These are phyloP conservation scores for Heliosperma pusillum DNA, from an alignment of 148 eudicot genomes.

Conservation along the genomic window DNA sequence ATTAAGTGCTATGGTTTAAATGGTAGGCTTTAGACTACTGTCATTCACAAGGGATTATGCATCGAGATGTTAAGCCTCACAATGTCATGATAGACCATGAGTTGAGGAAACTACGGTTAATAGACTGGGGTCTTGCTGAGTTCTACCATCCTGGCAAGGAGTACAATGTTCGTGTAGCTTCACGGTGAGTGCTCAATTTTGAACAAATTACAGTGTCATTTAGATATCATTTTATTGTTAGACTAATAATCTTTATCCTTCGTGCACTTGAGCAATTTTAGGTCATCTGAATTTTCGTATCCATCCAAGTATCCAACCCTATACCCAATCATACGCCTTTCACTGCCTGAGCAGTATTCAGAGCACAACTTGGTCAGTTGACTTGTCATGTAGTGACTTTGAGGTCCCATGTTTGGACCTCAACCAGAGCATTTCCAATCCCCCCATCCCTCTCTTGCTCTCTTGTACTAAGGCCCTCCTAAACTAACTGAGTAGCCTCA, in stretches of 20 bases:
- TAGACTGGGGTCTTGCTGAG: slow-evolving; percentile 99
- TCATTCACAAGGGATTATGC: slow-evolving; percentile 98
- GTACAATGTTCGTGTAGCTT: slow-evolving; percentile 95
- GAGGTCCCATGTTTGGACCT: background rate
- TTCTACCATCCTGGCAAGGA: slow-evolving; percentile 97
- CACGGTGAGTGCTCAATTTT: slow-evolving; percentile 59
- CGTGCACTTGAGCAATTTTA: background rate
- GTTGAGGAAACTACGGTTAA: slow-evolving; percentile 81
- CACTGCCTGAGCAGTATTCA: background rate
- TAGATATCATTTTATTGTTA: background rate
- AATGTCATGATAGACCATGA: slow-evolving; percentile 98
- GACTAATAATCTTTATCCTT: background rate
- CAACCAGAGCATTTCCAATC: background rate
- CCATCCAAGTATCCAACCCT: background rate
- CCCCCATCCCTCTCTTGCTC: background rate
- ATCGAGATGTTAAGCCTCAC: slow-evolving; percentile 97
- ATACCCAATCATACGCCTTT: background rate
- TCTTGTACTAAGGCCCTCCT: background rate
- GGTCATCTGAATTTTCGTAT: background rate
- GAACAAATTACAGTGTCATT: background rate
- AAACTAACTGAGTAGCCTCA: background rate
- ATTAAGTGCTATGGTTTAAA: background rate
- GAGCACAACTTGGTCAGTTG: background rate
- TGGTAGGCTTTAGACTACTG: slow-evolving; percentile 84
- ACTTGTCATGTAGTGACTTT: background rate